Conservation (phyloP, 2,329 filamentous ascomycete genomes). For the Penicillium digitatum region DNA sequence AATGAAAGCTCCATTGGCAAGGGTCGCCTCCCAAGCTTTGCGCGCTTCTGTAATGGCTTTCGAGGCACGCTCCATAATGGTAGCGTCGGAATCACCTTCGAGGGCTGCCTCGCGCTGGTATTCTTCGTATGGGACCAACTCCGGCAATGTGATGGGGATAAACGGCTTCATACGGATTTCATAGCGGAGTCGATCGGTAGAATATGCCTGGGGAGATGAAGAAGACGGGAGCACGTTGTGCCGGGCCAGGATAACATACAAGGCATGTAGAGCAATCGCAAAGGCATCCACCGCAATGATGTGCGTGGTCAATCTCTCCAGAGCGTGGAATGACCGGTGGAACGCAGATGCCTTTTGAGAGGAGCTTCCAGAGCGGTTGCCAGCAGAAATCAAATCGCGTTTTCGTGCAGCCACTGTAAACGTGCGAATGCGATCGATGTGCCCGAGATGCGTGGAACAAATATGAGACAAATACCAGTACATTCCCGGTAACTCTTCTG, state of each 20-base stretch:
- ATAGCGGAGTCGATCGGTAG: slow-evolving; percentile 65
- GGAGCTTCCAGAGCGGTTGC: slow-evolving; percentile 5
- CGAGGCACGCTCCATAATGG: slow-evolving; percentile 41
- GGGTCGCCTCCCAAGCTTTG: slow-evolving; percentile 43
- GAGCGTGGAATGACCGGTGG: slow-evolving; percentile 46
- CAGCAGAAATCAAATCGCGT: slow-evolving; percentile 19
- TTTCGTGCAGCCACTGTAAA: slow-evolving; percentile 50
- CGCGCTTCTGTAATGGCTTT: slow-evolving; percentile 40
- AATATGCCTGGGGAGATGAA: slow-evolving; percentile 58
- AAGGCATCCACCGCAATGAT: slow-evolving; percentile 58
- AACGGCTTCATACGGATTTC: slow-evolving; percentile 87
- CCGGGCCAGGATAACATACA: slow-evolving; percentile 65
- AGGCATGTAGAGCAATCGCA: slow-evolving; percentile 50
- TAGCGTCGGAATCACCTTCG: slow-evolving; percentile 42
- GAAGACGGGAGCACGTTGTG: slow-evolving; percentile 48
- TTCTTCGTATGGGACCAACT: slow-evolving; percentile 61
- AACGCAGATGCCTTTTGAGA: slow-evolving; percentile 34
- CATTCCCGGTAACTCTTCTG: slow-evolving; percentile 80
- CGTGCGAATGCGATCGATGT: slow-evolving; percentile 68
- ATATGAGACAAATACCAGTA: slow-evolving; percentile 85
- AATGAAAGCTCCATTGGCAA: slow-evolving; percentile 38
- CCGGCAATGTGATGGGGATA: slow-evolving; percentile 62
- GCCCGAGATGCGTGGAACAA: slow-evolving; percentile 61
- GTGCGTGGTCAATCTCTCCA: slow-evolving; percentile 61
- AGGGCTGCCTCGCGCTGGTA: slow-evolving; percentile 49